Base-by-base conservation (phyloP, 2,329 filamentous ascomycete species). In the Ophioceras dolichostomum region DNA sequence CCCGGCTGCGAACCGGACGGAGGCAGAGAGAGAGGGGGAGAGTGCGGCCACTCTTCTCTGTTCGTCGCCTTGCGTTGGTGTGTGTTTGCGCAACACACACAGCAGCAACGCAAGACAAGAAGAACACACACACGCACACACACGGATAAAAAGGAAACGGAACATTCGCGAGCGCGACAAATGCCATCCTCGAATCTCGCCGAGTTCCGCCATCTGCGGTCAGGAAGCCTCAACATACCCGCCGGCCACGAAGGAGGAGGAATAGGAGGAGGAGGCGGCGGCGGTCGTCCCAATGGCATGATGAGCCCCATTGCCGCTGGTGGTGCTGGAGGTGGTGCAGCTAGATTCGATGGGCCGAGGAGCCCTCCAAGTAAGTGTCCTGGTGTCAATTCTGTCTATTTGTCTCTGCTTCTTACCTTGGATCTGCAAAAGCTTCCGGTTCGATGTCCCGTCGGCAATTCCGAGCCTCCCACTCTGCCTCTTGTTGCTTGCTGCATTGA, bases 281-380 rank as follows among this genome's bases (percentile, higher is more conserved):
- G n/a, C 44, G 46, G 45, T 38, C 48, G 42, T 38, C 18, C 45
- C 30, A 47, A 48, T 40, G 49, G 52, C 40, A 52, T 33, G 7
- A 57, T 59, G 52, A 51, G 50, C 45, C 52, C 59, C 33, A 53
- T 60, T 49, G 51, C 59, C 39, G 47, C 50, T 32, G 47, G 52
- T 43, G 49, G 54, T n/a, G n/a, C 59, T 39, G 47, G 50, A 32
- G 47, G 52, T 43, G 49, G 54, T n/a, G n/a, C n/a, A n/a, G n/a
- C n/a, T 46, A 56, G 70, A 47, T 75, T 76, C 50, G 73, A 76
- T 40, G 72, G 71, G 43, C 71, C 75, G 33, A 61, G 74, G 48
- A 79, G 74, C 56, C 75, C 75, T 45, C 74, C 75, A 20, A 77
- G 73, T 74, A 64, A 55, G 68, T 69, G 33, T n/a, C n/a, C n/a